A percentile compares a stretch with the other conserved stretches of the same genome.
phyloP scores from a whole-genome alignment of 2,329 filamentous ascomycete genomes.

The Laburnicola sp. region DNA sequence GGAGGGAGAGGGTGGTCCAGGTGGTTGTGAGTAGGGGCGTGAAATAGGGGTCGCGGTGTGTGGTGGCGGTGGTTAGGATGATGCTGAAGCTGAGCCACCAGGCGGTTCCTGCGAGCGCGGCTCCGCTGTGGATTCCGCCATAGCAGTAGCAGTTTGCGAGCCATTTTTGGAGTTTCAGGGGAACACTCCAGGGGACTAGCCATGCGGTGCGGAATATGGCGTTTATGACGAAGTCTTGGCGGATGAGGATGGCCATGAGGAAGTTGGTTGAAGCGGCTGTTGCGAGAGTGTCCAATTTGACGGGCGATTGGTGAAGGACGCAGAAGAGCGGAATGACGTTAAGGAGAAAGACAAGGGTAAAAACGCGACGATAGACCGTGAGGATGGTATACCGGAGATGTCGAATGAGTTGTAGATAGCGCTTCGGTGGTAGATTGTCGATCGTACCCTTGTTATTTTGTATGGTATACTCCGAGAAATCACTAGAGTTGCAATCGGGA shows the following conservation, averaged over 20 bases:
- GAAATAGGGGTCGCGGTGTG: constrained; percentile 1
- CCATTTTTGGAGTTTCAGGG: constrained; percentile 12
- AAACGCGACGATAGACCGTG: constrained; percentile 1
- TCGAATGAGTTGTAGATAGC: constrained; percentile 8
- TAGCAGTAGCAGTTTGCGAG: constrained; percentile 21
- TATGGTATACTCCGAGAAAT: background rate
- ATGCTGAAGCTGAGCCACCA: constrained; percentile 48
- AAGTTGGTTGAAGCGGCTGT: constrained; percentile 33
- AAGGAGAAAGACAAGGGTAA: background rate
- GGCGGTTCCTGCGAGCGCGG: constrained; percentile 16
- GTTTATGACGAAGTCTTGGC: constrained; percentile 23
- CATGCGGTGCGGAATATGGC: constrained; percentile 18
- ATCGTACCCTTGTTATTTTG: background rate
- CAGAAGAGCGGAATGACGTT: background rate
- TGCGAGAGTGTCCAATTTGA: constrained; percentile 12
- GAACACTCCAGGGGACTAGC: constrained; percentile 9
- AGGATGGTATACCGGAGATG: background rate
- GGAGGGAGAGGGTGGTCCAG: constrained; percentile 3
- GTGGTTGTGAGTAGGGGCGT: constrained; percentile 12
- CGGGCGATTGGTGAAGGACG: background rate
- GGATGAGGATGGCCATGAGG: constrained; percentile 11
- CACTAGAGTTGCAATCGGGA: background rate
- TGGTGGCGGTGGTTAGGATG: constrained; percentile 27
- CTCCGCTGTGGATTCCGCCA: constrained; percentile 24
- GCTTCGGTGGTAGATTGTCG: constrained; percentile 15